Conservation (phyloP, 768 basidiomycete genomes). For the Daedaleopsis sinensis region DNA sequence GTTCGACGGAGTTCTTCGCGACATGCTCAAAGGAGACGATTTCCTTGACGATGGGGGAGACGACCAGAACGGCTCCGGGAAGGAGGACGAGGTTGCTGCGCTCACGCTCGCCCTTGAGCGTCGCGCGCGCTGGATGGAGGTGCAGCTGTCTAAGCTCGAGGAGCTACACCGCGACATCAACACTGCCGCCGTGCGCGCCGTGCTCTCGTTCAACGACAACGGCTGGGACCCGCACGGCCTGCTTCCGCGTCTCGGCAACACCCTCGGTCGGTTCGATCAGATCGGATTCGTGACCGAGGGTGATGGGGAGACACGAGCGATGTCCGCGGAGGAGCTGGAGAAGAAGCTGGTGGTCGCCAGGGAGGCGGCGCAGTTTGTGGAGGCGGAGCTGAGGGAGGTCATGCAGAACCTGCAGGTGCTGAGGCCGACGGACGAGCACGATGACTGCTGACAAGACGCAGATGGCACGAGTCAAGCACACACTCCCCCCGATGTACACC, state of each 20-base stretch:
- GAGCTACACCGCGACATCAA: slow-evolving; percentile 91
- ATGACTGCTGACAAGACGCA: not conserved
- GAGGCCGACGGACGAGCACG: slow-evolving; percentile 45
- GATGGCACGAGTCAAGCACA: not conserved
- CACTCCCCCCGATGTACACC: not conserved
- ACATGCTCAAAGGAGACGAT: slow-evolving; percentile 89
- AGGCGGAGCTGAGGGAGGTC: slow-evolving; percentile 71
- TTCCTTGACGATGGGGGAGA: slow-evolving; percentile 78
- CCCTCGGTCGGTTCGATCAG: slow-evolving; percentile 67
- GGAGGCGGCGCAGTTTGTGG: slow-evolving; percentile 71
- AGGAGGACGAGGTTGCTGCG: slow-evolving; percentile 85
- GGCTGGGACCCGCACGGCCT: slow-evolving; percentile 78
- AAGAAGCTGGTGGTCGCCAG: slow-evolving; percentile 71
- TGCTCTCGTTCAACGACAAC: slow-evolving; percentile 81
- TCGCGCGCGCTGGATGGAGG: slow-evolving; percentile 94
- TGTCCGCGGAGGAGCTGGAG: slow-evolving; percentile 76
- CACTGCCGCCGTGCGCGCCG: slow-evolving; percentile 80
- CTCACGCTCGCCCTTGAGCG: slow-evolving; percentile 83
- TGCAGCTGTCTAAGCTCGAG: slow-evolving; percentile 85
- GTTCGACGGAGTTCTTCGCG: slow-evolving; percentile 82
- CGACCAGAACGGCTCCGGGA: slow-evolving; percentile 62
- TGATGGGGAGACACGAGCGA: slow-evolving; percentile 41
- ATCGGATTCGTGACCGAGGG: slow-evolving; percentile 59
- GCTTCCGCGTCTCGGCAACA: slow-evolving; percentile 71
- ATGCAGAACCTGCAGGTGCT: slow-evolving; percentile 69